Evolutionary conservation across 2,329 filamentous ascomycete genomes (phyloP).

Genomic region (Basipetospora chlamydospora): DNA sequence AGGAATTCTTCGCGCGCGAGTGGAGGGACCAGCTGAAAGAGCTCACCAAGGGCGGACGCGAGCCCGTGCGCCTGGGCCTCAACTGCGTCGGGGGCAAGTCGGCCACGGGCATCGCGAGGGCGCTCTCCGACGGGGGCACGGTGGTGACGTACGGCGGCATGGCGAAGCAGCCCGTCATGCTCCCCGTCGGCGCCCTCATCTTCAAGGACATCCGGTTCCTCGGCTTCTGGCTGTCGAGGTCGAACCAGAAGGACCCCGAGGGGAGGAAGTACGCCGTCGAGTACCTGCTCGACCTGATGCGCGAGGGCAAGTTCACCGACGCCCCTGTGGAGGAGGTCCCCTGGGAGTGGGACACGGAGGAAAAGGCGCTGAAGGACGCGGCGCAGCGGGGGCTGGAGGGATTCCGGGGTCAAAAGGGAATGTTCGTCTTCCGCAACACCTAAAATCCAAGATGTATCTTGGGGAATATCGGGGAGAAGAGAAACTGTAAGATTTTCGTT

Average conservation of each 20-base stretch:
- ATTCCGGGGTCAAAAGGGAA: conserved; percentile 74
- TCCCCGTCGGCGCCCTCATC: conserved; percentile 77
- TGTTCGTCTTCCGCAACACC: conserved; percentile 65
- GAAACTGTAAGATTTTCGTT: background rate
- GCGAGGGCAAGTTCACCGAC: conserved; percentile 66
- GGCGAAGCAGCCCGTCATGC: conserved; percentile 68
- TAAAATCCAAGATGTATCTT: too few relatives aligned
- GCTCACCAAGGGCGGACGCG: conserved; percentile 56
- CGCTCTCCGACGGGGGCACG: conserved; percentile 51
- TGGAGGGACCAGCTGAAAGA: conserved; percentile 48
- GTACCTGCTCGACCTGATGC: conserved; percentile 64
- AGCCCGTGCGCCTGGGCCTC: conserved; percentile 61
- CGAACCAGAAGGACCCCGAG: conserved; percentile 61
- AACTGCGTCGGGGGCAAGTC: conserved; percentile 92
- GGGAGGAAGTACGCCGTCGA: conserved; percentile 71
- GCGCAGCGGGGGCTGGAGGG: conserved; percentile 75
- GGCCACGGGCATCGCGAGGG: conserved; percentile 63
- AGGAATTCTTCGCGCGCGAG: conserved; percentile 38
- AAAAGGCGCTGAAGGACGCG: conserved; percentile 51
- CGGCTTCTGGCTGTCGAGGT: conserved; percentile 89
- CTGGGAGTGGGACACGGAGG: conserved; percentile 73
- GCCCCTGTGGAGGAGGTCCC: conserved; percentile 66
- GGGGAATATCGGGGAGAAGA: background rate
- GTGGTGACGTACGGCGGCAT: conserved; percentile 95
- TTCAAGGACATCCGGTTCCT: conserved; percentile 84